Conservation (phyloP, 805 yeast species). For the Maudiozyma barnettii region DNA sequence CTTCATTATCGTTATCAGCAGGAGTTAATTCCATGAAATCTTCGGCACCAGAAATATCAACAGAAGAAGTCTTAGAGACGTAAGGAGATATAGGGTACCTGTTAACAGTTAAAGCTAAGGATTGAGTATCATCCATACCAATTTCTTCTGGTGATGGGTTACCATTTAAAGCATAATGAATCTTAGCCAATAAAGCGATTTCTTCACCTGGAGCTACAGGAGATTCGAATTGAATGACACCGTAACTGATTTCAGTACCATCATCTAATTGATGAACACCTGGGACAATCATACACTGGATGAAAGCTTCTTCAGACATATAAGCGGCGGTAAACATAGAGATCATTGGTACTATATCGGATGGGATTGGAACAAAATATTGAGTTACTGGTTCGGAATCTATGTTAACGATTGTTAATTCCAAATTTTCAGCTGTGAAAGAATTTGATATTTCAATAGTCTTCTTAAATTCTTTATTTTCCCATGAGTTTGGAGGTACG, state of each 20-base stretch:
- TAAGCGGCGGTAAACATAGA: conserved; percentile 38
- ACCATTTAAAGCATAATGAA: conserved; percentile 39
- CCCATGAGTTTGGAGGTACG: conserved; percentile 30
- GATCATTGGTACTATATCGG: conserved; percentile 33
- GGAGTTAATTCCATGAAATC: conserved; percentile 13
- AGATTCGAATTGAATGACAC: conserved; percentile 44
- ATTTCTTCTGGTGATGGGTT: conserved; percentile 58
- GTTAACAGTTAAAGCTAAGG: conserved; percentile 42
- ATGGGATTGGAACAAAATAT: conserved; percentile 54
- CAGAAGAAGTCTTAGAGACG: conserved; percentile 44
- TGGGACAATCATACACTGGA: conserved; percentile 23
- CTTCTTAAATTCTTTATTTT: conserved; percentile 48
- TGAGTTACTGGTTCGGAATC: conserved; percentile 42
- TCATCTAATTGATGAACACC: conserved; percentile 18
- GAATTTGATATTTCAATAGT: conserved; percentile 55
- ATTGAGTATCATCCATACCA: conserved; percentile 51
- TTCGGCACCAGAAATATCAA: conserved; percentile 28
- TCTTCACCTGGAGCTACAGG: conserved; percentile 59
- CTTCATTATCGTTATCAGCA: conserved; percentile 22
- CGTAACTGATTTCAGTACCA: conserved; percentile 31
- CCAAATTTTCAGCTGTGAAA: conserved; percentile 52
- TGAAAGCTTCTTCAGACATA: conserved; percentile 16
- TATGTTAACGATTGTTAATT: conserved; percentile 50
- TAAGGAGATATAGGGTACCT: conserved; percentile 57
- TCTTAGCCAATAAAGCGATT: conserved; percentile 39